Evolutionary conservation across 495 filamentous ascomycete species (phyloP).

Genomic region (Parathielavia hyrcaniae): DNA sequence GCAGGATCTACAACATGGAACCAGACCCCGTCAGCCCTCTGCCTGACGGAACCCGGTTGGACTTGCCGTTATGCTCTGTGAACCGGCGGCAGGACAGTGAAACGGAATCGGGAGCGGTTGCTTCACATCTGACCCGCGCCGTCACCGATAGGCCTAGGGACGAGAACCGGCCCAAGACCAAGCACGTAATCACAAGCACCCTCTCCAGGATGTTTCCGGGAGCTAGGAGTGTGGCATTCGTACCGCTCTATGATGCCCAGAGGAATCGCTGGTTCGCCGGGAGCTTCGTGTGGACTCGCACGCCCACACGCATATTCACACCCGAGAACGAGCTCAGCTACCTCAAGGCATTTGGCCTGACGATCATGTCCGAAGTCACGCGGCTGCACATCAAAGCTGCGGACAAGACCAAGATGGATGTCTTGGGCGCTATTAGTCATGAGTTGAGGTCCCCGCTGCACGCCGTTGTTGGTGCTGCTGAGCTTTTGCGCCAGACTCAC

Average conservation of each 20-base stretch:
- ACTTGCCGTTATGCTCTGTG: background rate
- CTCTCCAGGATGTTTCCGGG: slow-evolving; percentile 35
- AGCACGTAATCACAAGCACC: background rate
- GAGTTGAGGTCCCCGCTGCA: slow-evolving; percentile 72
- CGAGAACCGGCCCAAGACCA: too few species aligned
- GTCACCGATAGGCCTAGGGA: background rate
- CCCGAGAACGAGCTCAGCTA: slow-evolving; percentile 41
- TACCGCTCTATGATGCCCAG: slow-evolving; percentile 61
- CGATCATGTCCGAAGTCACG: slow-evolving; percentile 53
- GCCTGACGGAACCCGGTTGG: slow-evolving; percentile 12
- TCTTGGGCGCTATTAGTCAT: slow-evolving; percentile 66
- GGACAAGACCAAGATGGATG: slow-evolving; percentile 55
- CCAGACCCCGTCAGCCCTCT: slow-evolving; percentile 23
- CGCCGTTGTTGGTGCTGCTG: slow-evolving; percentile 62
- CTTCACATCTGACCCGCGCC: background rate
- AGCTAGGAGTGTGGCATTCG: slow-evolving; percentile 50
- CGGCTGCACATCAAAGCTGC: slow-evolving; percentile 38
- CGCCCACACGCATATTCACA: slow-evolving; percentile 42
- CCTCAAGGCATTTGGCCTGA: slow-evolving; percentile 50
- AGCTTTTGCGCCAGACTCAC: slow-evolving; percentile 55
- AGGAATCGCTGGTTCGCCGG: slow-evolving; percentile 60
- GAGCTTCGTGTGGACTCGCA: slow-evolving; percentile 56
- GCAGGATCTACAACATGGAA: slow-evolving; percentile 54
- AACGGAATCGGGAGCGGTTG: background rate
- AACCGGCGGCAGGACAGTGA: background rate